A percentile compares a stretch with the other conserved stretches of the same genome.
Evolutionary conservation across 2,329 filamentous ascomycete genomes (phyloP).

Genomic region (Daldinia sp.): DNA sequence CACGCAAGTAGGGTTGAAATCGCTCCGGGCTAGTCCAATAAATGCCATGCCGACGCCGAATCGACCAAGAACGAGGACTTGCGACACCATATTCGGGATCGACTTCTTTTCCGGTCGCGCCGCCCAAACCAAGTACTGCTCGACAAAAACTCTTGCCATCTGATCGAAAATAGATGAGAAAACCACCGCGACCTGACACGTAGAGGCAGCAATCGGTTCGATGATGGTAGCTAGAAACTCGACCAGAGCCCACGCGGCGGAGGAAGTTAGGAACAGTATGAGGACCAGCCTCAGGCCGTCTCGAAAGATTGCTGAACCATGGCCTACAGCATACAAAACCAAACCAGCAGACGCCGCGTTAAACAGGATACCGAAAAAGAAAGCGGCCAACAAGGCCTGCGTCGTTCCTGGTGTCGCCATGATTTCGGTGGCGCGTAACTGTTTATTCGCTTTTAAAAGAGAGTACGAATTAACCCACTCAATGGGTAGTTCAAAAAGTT

Average conservation of each 20-base stretch:
- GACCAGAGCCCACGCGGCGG: constrained; percentile 62
- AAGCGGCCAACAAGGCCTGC: constrained; percentile 62
- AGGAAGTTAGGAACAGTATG: constrained; percentile 60
- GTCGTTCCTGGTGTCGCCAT: constrained; percentile 57
- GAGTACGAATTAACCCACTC: constrained; percentile 55
- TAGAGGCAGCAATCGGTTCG: constrained; percentile 51
- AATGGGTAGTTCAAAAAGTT: constrained; percentile 52
- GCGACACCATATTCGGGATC: constrained; percentile 52
- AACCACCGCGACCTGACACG: constrained; percentile 61
- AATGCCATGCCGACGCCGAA: constrained; percentile 63
- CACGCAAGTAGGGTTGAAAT: constrained; percentile 62
- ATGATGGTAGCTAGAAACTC: constrained; percentile 61
- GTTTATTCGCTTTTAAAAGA: constrained; percentile 42
- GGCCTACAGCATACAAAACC: constrained; percentile 55
- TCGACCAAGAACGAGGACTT: constrained; percentile 56
- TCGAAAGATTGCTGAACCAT: constrained; percentile 59
- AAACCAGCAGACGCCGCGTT: constrained; percentile 59
- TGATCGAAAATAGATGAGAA: constrained; percentile 66
- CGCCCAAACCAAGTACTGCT: constrained; percentile 64
- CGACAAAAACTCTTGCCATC: constrained; percentile 60
- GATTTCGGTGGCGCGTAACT: constrained; percentile 42
- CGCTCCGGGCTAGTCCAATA: constrained; percentile 61
- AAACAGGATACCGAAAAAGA: constrained; percentile 64
- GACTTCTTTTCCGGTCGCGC: constrained; percentile 52
- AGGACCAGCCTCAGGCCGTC: constrained; percentile 72